phyloP scores from a whole-genome alignment of 768 basidiomycete genomes.

The Calocybe gangraenosa region DNA sequence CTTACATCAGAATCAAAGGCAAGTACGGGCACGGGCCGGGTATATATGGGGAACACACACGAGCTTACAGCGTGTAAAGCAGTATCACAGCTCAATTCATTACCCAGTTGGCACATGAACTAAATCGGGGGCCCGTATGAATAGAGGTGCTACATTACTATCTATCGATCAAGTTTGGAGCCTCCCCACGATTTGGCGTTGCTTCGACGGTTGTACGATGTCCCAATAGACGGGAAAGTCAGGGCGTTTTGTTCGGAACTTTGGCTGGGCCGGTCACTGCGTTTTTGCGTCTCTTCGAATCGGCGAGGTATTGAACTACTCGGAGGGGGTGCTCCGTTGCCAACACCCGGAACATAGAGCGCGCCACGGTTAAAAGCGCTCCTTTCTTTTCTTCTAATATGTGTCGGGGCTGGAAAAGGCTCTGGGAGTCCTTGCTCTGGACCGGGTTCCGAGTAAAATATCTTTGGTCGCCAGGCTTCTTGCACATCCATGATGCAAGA shows the following conservation, averaged over 20 bases:
- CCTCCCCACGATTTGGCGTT: constrained; percentile 12
- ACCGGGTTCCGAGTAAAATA: constrained; percentile 73
- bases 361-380: constrained; percentile 75
- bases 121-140: too few species aligned
- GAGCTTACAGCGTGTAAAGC: too few species aligned
- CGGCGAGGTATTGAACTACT: constrained; percentile 14
- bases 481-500: constrained; percentile 87
- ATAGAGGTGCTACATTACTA: too few species aligned
- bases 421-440: constrained; percentile 70
- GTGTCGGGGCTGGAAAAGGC: constrained; percentile 80
- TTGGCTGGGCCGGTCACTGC: constrained; percentile 6
- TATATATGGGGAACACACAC: too few species aligned
- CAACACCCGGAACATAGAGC: constrained; percentile 43
- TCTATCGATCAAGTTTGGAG: too few species aligned
- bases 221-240: not conserved
- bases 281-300: constrained; percentile 13
- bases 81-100: too few species aligned
- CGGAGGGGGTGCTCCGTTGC: constrained; percentile 13
- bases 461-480: constrained; percentile 79
- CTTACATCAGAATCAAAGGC: too few species aligned
- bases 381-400: constrained; percentile 78
- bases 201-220: constrained; percentile 6
- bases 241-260: not conserved
- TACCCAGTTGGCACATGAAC: too few species aligned
- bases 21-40: too few species aligned